Evolutionary conservation across 176 grass and related monocot genomes (phyloP).

Genomic region (Thinopyrum elongatum): DNA sequence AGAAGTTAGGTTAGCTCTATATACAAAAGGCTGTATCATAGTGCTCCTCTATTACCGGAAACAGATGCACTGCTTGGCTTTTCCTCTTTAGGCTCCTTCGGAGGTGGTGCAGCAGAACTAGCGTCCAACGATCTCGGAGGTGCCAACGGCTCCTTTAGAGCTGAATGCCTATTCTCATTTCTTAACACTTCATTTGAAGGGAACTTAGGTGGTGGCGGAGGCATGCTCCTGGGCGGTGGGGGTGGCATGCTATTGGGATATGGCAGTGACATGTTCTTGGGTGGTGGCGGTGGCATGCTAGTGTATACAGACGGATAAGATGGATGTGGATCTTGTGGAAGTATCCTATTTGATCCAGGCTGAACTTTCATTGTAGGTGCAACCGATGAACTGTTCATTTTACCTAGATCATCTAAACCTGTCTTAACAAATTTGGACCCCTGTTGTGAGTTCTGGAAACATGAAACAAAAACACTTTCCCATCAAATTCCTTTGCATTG

Average conservation of each 20-base stretch:
- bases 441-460: slow-evolving; percentile 94
- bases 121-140: background rate
- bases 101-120: slow-evolving; percentile 21
- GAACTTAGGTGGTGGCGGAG: slow-evolving; percentile 60
- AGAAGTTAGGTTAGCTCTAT: background rate
- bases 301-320: slow-evolving; percentile 16
- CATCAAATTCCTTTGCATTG: slow-evolving; percentile 41
- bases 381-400: slow-evolving; percentile 33
- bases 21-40: background rate
- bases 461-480: slow-evolving; percentile 52
- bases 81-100: slow-evolving; percentile 27
- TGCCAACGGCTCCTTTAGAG: slow-evolving; percentile 33
- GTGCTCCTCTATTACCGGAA: slow-evolving; percentile 49
- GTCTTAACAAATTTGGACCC: slow-evolving; percentile 90
- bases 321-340: slow-evolving; percentile 7
- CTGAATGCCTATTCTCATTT: slow-evolving; percentile 19
- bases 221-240: slow-evolving; percentile 30
- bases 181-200: slow-evolving; percentile 24
- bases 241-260: slow-evolving; percentile 19
- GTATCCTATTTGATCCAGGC: slow-evolving; percentile 40
- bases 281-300: background rate
- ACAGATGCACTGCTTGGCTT: slow-evolving; percentile 31
- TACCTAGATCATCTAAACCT: slow-evolving; percentile 66
- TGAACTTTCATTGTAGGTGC: slow-evolving; percentile 48
- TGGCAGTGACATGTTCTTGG: slow-evolving; percentile 25